Evolutionary conservation across 2,329 filamentous ascomycete species (phyloP), one percentile per base, ranked within the genome.

Genomic region (Fusarium humuli): DNA sequence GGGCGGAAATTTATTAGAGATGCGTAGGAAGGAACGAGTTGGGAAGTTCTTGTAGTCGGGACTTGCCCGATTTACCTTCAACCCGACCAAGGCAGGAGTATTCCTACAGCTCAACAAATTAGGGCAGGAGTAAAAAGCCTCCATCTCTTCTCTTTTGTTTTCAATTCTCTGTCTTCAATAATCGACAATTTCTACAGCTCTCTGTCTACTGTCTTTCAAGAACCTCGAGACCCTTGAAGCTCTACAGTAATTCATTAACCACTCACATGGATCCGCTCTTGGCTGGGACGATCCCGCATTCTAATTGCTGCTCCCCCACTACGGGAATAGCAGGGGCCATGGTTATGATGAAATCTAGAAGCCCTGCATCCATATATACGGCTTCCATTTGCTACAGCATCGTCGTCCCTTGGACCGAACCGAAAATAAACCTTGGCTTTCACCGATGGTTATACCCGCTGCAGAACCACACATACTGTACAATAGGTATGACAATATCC

Each of bases 331-430:
- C 52, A 58, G 42, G 54, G 60, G 50, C 50, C 54, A 53, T 42
- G 34, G 34, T 59, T 50, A 70, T 71, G 73, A 75, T 71, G 70
- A 70, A 67, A 73, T 61, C 10, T 7, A 12, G 49, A 58, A 72
- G 58, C 57, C 57, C 41, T 52, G 41, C 23, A 37, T 20, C 34
- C 34, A 37, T 49, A 57, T 65, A 30, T 42, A 54, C 57, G 55
- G 44, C 42, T 42, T 55, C 46, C 55, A 50, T 52, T 41, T 42
- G 50, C 56, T 69, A 62, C 34, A 37, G 34, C 34, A 37, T 37
- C 34, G 6, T 63, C 70, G 69, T 75, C 73, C 73, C 62, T 75
- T 75, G 73, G 73, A 57, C 73, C 73, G 73, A 75, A 75, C 72
- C 73, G 73, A 74, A 74, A 59, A 73, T 48, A 54, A 54, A 57